Evolutionary conservation across 177 flowering plant species (phyloP).

Genomic region (Tripterygium wilfordii): DNA sequence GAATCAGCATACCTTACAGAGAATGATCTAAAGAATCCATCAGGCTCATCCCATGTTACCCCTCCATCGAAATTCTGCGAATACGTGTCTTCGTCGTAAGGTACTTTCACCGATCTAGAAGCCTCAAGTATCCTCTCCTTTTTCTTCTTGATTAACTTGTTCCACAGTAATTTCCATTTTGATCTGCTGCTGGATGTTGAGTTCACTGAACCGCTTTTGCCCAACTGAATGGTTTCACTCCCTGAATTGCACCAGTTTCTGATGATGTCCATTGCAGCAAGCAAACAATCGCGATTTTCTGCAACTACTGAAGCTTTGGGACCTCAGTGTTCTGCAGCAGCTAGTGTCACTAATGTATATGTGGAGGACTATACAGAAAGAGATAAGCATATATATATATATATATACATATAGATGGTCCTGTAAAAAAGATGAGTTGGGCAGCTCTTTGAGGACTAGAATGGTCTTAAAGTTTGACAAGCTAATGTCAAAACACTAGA

Average conservation of each 20-base stretch:
- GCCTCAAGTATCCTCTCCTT: constrained; percentile 22
- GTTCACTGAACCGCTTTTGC: constrained; percentile 4
- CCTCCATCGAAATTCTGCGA: constrained; percentile 60
- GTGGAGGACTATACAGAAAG: no score
- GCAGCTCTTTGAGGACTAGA: no score
- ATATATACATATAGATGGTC: no score
- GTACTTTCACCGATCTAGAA: constrained; percentile 5
- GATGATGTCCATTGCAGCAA: constrained; percentile 7
- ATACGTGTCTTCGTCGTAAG: constrained; percentile 38
- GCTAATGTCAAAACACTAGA: no score
- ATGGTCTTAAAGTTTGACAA: no score
- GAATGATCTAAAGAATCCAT: constrained; percentile 41
- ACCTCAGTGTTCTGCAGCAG: no score
- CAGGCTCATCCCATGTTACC: constrained; percentile 32
- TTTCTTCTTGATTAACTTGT: constrained; percentile 25
- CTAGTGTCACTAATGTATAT: no score
- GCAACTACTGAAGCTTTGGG: constrained; percentile 1
- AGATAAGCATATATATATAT: no score
- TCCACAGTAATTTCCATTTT: constrained; percentile 41
- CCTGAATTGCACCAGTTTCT: constrained; percentile 11
- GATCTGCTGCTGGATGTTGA: constrained; percentile 2
- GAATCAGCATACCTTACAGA: constrained; percentile 49
- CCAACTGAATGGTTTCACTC: constrained; percentile 1
- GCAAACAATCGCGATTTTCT: no score
- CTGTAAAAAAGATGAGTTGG: no score